These are phyloP conservation scores for Xylaria castorea DNA, from an alignment of 495 filamentous ascomycete genomes.

Conservation along the genomic window DNA sequence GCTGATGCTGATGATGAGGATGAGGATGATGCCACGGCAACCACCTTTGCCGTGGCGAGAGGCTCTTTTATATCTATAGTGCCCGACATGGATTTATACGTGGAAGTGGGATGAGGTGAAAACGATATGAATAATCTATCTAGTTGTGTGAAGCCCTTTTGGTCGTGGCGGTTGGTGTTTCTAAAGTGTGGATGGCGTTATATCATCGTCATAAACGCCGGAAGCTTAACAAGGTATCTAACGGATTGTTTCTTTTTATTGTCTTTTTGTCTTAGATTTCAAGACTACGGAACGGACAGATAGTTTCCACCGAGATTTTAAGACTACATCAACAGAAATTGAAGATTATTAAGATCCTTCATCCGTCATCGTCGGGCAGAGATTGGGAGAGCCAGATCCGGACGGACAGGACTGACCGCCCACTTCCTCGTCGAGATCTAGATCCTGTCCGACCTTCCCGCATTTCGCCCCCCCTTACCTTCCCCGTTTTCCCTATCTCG, in stretches of 20 bases:
- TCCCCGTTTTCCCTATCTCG: neutral
- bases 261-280: neutral
- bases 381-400: neutral
- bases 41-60: neutral
- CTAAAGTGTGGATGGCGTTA: neutral
- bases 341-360: neutral
- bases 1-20: neutral
- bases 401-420: neutral
- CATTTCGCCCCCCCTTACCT: neutral
- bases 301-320: neutral
- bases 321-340: neutral
- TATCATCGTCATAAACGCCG: neutral
- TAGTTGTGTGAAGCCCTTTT: neutral
- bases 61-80: conserved; percentile 16
- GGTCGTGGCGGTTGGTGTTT: neutral
- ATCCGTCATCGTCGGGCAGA: conserved; percentile 7
- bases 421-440: conserved; percentile 18
- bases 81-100: neutral
- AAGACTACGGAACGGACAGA: neutral
- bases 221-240: neutral
- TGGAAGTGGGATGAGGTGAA: neutral
- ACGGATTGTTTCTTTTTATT: neutral
- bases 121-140: neutral
- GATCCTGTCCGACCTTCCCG: conserved; percentile 17
- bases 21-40: neutral